Evolutionary conservation across 495 filamentous ascomycete genomes (phyloP).

Genomic region (Hyaloscypha hepaticicola): DNA sequence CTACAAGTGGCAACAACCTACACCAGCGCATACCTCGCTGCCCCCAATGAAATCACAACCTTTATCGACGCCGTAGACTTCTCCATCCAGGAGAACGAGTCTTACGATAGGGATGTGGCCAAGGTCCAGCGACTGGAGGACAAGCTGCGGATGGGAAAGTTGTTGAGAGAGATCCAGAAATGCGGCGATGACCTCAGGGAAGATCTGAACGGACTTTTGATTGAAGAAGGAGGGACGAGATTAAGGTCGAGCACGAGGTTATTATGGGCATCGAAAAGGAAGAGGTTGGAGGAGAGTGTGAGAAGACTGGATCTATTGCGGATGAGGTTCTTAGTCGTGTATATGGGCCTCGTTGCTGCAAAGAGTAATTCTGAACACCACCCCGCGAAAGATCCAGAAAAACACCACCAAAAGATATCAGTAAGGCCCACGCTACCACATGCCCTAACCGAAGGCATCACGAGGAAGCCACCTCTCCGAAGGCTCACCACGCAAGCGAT

Average conservation of each 20-base stretch:
- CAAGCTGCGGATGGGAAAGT: slow-evolving; percentile 48
- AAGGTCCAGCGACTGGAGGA: slow-evolving; percentile 51
- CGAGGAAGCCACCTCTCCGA: slow-evolving; percentile 41
- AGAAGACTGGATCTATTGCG: slow-evolving; percentile 59
- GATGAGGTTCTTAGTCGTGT: slow-evolving; percentile 56
- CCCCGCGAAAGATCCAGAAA: slow-evolving; percentile 38
- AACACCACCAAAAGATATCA: slow-evolving; percentile 22
- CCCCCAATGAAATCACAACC: slow-evolving; percentile 47
- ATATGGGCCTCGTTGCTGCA: slow-evolving; percentile 52
- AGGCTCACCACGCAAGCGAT: slow-evolving; percentile 45
- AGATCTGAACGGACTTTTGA: slow-evolving; percentile 45
- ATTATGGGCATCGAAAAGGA: slow-evolving; percentile 47
- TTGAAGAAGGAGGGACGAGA: slow-evolving; percentile 45
- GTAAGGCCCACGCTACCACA: slow-evolving; percentile 25
- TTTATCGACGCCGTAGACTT: slow-evolving; percentile 51
- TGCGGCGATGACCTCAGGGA: slow-evolving; percentile 51
- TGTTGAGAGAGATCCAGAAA: slow-evolving; percentile 56
- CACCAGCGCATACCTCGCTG: slow-evolving; percentile 45
- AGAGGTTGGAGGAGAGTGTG: slow-evolving; percentile 47
- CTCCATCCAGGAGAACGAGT: slow-evolving; percentile 50
- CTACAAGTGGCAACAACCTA: slow-evolving; percentile 44
- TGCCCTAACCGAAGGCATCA: slow-evolving; percentile 41
- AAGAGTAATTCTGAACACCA: slow-evolving; percentile 29
- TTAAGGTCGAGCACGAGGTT: slow-evolving; percentile 44
- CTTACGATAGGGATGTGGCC: slow-evolving; percentile 51